Evolutionary conservation across 352 stramenopile genomes (phyloP), one percentile per base, ranked within the genome.

Genomic region (Plasmopara muralis): DNA sequence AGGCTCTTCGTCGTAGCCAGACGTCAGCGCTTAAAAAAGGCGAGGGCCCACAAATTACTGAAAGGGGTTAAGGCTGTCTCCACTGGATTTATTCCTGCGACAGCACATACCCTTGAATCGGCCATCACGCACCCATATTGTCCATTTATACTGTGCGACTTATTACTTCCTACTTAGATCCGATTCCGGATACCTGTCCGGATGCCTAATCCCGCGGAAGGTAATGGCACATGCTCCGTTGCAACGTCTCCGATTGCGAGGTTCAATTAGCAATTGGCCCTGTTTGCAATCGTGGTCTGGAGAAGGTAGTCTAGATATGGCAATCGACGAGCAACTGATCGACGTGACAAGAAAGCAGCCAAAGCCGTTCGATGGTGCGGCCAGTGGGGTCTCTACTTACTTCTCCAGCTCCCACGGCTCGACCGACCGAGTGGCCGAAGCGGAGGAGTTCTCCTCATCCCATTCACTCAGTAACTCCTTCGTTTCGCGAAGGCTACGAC

Each of bases 201-300:
- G 20, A 25, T 25, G 20, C 20, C 20, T 25, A 25, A 25, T 38
- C 33, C 40, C 30, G n/a, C 2, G 43, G 37, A 57, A 30, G 38
- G 39, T 51, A 35, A 50, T 31, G 40, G 18, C 30, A 46, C 5
- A 6, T 35, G 20, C 25, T 14, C 15, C 18, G 35, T n/a, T 50
- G 57, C 25, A 61, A 61, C 37, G 25, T 60, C 52, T 53, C 52
- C 40, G 34, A 34, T 39, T 35, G 10, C n/a, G 6, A 33, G 6
- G n/a, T 18, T 66, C 57, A 70, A 66, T 70, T 66, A 57, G 48
- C 57, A 66, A 63, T 66, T 70, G 29, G 50, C 48, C 47, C 6
- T 38, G 33, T 3, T 38, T 54, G 31, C 25, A 60, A 46, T 43
- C 9, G 29, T 9, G 20, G 6, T 7, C 38, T 38, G 1, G 33